phyloP scores from a whole-genome alignment of 805 yeast species.

The Cyberlindnera americana region DNA sequence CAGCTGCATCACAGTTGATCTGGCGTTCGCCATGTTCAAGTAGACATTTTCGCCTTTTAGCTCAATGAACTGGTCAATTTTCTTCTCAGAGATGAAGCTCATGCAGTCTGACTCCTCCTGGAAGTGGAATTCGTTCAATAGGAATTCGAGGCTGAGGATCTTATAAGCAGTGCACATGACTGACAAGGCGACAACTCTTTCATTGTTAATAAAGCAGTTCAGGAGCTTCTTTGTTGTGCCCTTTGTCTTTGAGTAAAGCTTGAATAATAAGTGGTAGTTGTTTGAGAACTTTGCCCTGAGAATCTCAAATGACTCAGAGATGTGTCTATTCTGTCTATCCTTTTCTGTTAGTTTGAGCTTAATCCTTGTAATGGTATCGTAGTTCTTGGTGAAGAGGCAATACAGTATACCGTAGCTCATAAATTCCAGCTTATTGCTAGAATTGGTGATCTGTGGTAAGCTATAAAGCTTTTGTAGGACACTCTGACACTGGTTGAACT shows the following conservation, averaged over 20 bases:
- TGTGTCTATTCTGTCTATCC: conserved; percentile 19
- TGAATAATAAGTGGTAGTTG: conserved; percentile 54
- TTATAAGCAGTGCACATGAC: conserved; percentile 56
- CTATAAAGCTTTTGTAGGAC: conserved; percentile 66
- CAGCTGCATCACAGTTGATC: conserved; percentile 33
- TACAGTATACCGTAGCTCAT: conserved; percentile 71
- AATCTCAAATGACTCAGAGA: conserved; percentile 29
- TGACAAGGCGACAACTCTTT: conserved; percentile 53
- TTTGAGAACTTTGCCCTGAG: conserved; percentile 32
- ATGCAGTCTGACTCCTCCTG: conserved; percentile 34
- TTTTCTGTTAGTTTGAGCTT: conserved; percentile 42
- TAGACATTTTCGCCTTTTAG: conserved; percentile 31
- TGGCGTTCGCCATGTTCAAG: conserved; percentile 35
- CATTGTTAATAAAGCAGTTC: conserved; percentile 52
- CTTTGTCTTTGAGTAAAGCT: conserved; percentile 36
- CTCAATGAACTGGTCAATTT: conserved; percentile 34
- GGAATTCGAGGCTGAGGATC: conserved; percentile 37
- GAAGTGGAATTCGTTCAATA: conserved; percentile 40
- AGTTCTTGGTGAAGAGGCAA: conserved; percentile 67
- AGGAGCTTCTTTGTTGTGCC: conserved; percentile 44
- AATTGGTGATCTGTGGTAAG: conserved; percentile 32
- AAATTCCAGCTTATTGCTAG: conserved; percentile 55
- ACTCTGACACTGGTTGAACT: conserved; percentile 92
- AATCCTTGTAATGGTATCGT: conserved; percentile 28
- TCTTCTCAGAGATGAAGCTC: conserved; percentile 40